Base-by-base conservation (phyloP, 106 monocot species). In the Dendrobium officinale region DNA sequence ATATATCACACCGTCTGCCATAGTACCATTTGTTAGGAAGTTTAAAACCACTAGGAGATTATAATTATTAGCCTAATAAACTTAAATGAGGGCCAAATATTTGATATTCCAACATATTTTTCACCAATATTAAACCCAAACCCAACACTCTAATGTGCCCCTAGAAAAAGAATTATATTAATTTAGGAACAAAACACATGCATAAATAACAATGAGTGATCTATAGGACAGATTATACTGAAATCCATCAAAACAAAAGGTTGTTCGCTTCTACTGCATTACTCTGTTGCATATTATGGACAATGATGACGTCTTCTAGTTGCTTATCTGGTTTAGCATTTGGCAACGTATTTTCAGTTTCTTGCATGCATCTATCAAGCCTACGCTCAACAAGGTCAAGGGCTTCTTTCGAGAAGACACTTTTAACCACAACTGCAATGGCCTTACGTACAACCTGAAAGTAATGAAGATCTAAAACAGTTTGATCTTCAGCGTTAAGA, bases 341-440 rank as follows among this genome's bases (percentile, higher is more conserved):
- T 70, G 79, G 82, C 37, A 87, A 24, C 33, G 73, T 43, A 76
- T 79, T 75, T 22, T 79, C 87, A 64, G 82, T 82, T 67, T 82
- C 75, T 29, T 41, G 74, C 58, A 87, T 84, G 58, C 78, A 74
- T 37, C 64, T 77, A 58, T 87, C 84, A 51, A 87, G 81, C 55
- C 79, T 79, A 10, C 43, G 67, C 22, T 87, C 84, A 6, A 85
- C 54, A 61, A 85, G 19, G 2, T 82, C 79, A 54, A 87, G 79
- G 13, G 82, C 84, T 67, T 87, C 82, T 47, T 82, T 79, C 2
- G 87, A 87, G 8, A 85, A 51, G 33, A 84, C 82, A 77, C 77
- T 82, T 85, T 85, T 87, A 2, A 79, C 79, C 9, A 79, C 84
- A 47, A 87, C 42, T 27, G 54, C 70, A 41, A 87, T 73, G 9